Base-by-base conservation (phyloP, 805 yeast genomes). In the Wickerhamiella shivajii region DNA sequence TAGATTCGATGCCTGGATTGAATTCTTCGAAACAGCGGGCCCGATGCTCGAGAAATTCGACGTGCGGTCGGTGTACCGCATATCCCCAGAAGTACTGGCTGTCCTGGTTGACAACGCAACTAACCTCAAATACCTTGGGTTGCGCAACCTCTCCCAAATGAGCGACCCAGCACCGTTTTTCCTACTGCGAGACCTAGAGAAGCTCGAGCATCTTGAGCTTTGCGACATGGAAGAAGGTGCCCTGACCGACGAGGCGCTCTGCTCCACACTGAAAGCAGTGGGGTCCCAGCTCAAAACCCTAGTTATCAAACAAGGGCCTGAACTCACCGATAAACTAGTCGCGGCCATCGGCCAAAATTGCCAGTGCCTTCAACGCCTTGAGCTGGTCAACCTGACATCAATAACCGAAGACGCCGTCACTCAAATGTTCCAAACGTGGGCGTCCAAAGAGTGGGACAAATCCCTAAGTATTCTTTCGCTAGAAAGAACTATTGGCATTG, bases 1-100 rank as follows among this genome's bases (percentile, higher is more conserved):
- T 29, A 73, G 76, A 46, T 80, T 77, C 42, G 56, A 54, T 0
- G 62, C 73, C 36, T 90, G 99, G 99, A 69, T 70, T 42, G 64
- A 60, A 5, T 84, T 77, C 41, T 79, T 90, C 46, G 71, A 69
- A 32, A 42, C 49, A 2, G 59, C 69, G 40, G 79, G 77, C 2
- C 52, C 63, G 2, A 60, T 67, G 13, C 57, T 90, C 36, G 59
- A 56, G 16, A 58, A 60, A 27, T 70, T 90, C 43, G 74, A 74
- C 40, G 51, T 90, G 8, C 61, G 73, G 23, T 80, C 83, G 47
- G 87, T 96, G 1, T 94, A 87, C 51, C 62, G 97, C 36, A 74
- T 90, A 42, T 66, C 73, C 10, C 68, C 75, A 37, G 74, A 69
- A 30, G 71, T 84, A 0, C 51, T 87, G 17, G 63, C 71, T 3